Evolutionary conservation across 2,329 filamentous ascomycete genomes (phyloP), one percentile per base, ranked within the genome.

Genomic region (Didymella glomerata): DNA sequence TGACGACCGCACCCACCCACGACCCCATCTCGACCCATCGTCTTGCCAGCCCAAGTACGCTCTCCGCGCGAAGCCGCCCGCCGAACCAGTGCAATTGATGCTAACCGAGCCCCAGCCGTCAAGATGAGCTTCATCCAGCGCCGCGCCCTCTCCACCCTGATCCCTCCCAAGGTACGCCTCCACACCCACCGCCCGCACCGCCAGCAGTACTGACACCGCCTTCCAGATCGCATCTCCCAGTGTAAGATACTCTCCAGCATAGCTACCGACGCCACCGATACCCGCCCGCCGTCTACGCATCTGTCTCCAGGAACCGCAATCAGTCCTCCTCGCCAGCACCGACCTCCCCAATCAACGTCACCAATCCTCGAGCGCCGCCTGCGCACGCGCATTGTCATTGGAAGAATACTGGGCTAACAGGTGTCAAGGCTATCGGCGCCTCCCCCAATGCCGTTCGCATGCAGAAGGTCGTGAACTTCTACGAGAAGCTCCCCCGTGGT

Each of bases 391-490:
- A 10, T 6, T 13, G 24, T 22, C 47, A 32, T 36, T 34, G 18
- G 7, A 13, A 22, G 40, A 44, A 22, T 11, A 30, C 28, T 41
- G 41, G 54, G 63, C 69, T 75, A 68, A 76, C 65, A 45, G 40
- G 48, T 49, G 49, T 79, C 11, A 54, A 98, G 95, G 93, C 91
- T 73, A 93, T 99, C 78, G 94, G 95, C 77, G 90, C 91, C 78
- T 93, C 93, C 72, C 92, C 93, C 78, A 94, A 98, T 88, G 95
- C 95, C 78, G 87, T 93, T 77, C 92, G 94, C 80, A 98, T 99
- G 95, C 91, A 96, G 81, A 91, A 93, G 76, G 93, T 99, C 73
- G 94, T 98, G 81, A 92, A 87, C 84, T 98, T 99, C 87, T 99
- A 99, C 87, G 92, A 96, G 85, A 96, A 94, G 82, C 92, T 99